Evolutionary conservation across 768 basidiomycete genomes (phyloP).

Genomic region (Rhizopogon sp.): DNA sequence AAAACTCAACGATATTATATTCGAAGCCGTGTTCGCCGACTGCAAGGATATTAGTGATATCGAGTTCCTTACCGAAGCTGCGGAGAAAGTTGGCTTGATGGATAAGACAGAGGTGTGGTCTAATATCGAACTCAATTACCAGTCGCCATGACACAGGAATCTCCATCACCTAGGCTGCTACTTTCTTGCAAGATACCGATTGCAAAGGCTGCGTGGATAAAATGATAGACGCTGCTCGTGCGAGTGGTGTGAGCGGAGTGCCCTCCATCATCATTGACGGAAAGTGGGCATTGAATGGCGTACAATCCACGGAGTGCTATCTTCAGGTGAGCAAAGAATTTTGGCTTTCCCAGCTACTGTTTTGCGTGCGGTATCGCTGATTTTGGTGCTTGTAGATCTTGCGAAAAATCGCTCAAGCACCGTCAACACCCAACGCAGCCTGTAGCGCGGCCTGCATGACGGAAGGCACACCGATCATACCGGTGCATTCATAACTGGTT

Average conservation of each 20-base stretch:
- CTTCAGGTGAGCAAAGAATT: conserved; percentile 24
- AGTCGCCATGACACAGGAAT: neutral
- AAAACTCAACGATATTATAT: conserved; percentile 31
- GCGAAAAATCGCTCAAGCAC: conserved; percentile 24
- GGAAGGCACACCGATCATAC: neutral
- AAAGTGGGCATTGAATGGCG: conserved; percentile 42
- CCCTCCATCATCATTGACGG: conserved; percentile 47
- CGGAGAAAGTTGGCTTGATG: conserved; percentile 37
- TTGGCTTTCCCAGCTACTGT: neutral
- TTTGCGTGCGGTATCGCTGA: neutral
- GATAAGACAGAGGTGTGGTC: conserved; percentile 30
- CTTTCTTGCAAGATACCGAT: conserved; percentile 39
- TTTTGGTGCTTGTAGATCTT: conserved; percentile 18
- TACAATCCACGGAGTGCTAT: conserved; percentile 37
- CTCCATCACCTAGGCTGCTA: conserved; percentile 25
- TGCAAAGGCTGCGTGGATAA: conserved; percentile 34
- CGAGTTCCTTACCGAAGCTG: conserved; percentile 30
- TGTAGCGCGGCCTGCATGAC: neutral
- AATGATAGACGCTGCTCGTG: conserved; percentile 35
- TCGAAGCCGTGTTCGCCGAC: conserved; percentile 35
- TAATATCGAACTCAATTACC: neutral
- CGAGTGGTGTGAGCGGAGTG: conserved; percentile 44
- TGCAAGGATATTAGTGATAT: conserved; percentile 34
- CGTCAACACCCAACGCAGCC: neutral
- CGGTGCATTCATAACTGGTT: neutral